phyloP scores from a whole-genome alignment of 2,329 filamentous ascomycete species.

The Rhynchosporium agropyri region DNA sequence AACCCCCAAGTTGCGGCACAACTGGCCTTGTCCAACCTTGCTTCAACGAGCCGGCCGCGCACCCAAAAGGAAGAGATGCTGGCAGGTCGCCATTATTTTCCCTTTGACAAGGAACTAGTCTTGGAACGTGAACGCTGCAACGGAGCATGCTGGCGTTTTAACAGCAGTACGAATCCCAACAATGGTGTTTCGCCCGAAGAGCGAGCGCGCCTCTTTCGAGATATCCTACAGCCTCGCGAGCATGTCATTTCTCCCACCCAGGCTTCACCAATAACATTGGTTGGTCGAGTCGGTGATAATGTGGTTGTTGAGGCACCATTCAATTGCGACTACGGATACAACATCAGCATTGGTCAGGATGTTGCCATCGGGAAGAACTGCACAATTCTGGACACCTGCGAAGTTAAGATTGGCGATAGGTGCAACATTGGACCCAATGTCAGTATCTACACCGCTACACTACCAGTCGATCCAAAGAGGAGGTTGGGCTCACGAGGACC shows the following conservation, averaged over 20 bases:
- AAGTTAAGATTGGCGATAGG: slow-evolving; percentile 78
- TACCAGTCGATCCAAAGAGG: slow-evolving; percentile 71
- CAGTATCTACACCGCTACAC: slow-evolving; percentile 76
- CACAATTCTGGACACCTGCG: slow-evolving; percentile 82
- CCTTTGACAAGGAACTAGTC: slow-evolving; percentile 75
- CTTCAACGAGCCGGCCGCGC: slow-evolving; percentile 41
- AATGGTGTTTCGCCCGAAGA: slow-evolving; percentile 71
- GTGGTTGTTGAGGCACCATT: slow-evolving; percentile 87
- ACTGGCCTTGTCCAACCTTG: slow-evolving; percentile 41
- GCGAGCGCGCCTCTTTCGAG: slow-evolving; percentile 68
- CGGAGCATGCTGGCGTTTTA: slow-evolving; percentile 81
- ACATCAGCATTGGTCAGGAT: slow-evolving; percentile 83
- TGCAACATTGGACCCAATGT: slow-evolving; percentile 82
- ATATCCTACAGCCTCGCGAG: slow-evolving; percentile 68
- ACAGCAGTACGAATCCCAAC: slow-evolving; percentile 77
- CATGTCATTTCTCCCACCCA: slow-evolving; percentile 58
- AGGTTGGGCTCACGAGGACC: slow-evolving; percentile 74
- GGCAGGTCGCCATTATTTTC: slow-evolving; percentile 74
- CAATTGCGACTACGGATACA: slow-evolving; percentile 93
- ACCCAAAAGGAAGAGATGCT: slow-evolving; percentile 93
- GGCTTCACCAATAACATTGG: slow-evolving; percentile 54
- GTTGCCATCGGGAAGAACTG: slow-evolving; percentile 84
- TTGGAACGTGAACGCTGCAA: slow-evolving; percentile 85
- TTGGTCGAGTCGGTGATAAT: slow-evolving; percentile 70
- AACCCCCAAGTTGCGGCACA: slow-evolving; percentile 41